A percentile compares a stretch with the other conserved stretches of the same genome.
Conservation (phyloP, 1,139 yeast genomes). For the Geotrichum aggregatum region DNA sequence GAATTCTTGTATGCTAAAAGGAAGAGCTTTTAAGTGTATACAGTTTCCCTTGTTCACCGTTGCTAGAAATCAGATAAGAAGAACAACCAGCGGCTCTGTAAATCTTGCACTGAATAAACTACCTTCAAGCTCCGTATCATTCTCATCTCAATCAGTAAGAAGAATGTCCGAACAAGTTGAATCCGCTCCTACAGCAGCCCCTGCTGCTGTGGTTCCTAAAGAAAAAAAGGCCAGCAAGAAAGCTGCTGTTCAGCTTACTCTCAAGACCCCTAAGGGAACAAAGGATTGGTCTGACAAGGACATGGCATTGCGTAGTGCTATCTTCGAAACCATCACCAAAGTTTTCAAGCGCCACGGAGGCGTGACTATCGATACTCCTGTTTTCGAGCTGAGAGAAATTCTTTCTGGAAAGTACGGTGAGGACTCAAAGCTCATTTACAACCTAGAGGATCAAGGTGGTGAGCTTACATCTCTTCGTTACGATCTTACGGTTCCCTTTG, state of each 20-base stretch:
- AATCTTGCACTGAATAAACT: not conserved
- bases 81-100: not conserved
- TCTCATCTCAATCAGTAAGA: not conserved
- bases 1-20: not conserved
- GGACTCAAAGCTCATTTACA: constrained; percentile 91
- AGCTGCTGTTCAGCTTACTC: constrained; percentile 49
- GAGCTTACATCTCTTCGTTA: constrained; percentile 91
- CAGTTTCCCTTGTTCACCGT: not conserved
- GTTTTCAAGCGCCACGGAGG: constrained; percentile 93
- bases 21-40: not conserved
- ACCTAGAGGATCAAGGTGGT: constrained; percentile 97
- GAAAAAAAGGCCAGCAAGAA: constrained; percentile 22
- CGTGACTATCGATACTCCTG: constrained; percentile 96
- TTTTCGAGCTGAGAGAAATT: constrained; percentile 90
- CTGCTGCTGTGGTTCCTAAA: constrained; percentile 15
- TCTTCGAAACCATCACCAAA: constrained; percentile 65
- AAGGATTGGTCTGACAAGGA: constrained; percentile 96
- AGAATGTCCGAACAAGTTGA: constrained; percentile 13
- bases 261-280: constrained; percentile 96
- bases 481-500: constrained; percentile 96
- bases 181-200: constrained; percentile 18
- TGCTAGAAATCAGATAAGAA: not conserved
- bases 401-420: constrained; percentile 97
- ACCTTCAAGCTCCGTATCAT: not conserved
- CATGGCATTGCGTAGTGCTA: constrained; percentile 88